phyloP scores from a whole-genome alignment of 139 green algal species.

The Dunaliella primolecta region DNA sequence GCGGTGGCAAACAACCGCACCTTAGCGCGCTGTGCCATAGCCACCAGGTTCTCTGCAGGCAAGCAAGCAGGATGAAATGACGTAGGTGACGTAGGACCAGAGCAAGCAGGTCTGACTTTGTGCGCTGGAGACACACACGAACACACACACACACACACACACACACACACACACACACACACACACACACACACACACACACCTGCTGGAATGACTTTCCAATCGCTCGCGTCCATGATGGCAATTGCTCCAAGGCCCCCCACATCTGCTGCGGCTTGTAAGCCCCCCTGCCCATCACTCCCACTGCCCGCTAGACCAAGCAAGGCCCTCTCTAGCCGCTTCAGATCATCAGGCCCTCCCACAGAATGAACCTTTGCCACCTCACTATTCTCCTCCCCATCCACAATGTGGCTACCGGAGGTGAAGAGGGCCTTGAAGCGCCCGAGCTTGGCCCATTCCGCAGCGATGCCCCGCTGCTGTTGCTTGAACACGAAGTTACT shows the following conservation, averaged over 20 bases:
- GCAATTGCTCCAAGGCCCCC: not conserved
- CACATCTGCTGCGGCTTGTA: no score
- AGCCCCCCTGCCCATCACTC: not conserved
- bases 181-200: not conserved
- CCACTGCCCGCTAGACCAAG: not conserved
- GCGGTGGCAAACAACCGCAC: conserved; percentile 57
- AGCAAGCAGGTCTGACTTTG: no score
- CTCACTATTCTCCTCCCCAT: no score
- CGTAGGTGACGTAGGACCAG: no score
- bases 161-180: not conserved
- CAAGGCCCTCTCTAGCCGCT: conserved; percentile 11
- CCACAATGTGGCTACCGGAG: not conserved
- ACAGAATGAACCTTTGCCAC: conserved; percentile 2
- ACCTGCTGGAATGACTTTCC: conserved; percentile 27
- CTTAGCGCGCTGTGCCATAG: conserved; percentile 47
- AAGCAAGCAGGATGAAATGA: conserved; percentile 44
- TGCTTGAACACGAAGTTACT: conserved; percentile 7
- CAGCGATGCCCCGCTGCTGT: not conserved
- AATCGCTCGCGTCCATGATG: conserved; percentile 58
- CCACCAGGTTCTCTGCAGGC: conserved; percentile 92
- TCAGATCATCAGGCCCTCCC: not conserved
- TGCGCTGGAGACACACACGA: conserved; percentile 33
- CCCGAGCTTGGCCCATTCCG: not conserved
- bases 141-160: not conserved
- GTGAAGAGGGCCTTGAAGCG: conserved; percentile 7